Conservation (phyloP, 805 yeast species). For the Zygoascus tannicola region DNA sequence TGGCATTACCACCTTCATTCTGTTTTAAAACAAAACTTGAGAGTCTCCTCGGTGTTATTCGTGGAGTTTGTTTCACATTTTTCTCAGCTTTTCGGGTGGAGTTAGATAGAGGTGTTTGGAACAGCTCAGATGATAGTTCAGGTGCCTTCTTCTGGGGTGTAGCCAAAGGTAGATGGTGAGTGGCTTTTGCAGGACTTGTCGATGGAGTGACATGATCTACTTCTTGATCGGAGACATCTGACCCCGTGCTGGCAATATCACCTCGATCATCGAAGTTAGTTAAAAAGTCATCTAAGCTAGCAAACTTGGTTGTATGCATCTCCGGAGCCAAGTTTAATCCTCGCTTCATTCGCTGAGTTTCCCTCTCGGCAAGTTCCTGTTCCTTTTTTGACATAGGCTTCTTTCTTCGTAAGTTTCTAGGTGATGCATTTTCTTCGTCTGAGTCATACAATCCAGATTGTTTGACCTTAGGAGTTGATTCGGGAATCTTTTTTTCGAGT, state of each 20-base stretch:
- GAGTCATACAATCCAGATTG: no score
- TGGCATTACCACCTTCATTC: neutral
- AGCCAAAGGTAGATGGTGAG: neutral
- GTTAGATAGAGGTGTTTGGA: neutral
- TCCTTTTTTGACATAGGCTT: slow-evolving; percentile 15
- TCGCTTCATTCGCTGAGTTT: slow-evolving; percentile 17
- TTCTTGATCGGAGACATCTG: neutral
- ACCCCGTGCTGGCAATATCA: neutral
- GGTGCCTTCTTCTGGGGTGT: slow-evolving; percentile 3
- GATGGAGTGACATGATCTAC: slow-evolving; percentile 8
- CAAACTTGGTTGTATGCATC: slow-evolving; percentile 11
- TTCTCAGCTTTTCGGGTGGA: neutral
- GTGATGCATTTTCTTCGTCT: no score
- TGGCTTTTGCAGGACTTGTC: slow-evolving; percentile 10
- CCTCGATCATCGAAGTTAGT: slow-evolving; percentile 5
- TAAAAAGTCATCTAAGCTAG: slow-evolving; percentile 12
- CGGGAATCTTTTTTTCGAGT: no score
- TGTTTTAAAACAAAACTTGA: slow-evolving; percentile 9
- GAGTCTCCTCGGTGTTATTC: slow-evolving; percentile 10
- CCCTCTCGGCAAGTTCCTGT: slow-evolving; percentile 14
- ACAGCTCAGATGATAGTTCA: neutral
- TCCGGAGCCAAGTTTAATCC: slow-evolving; percentile 19
- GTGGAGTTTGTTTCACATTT: neutral
- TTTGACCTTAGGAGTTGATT: no score
- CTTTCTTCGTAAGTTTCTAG: no score